Evolutionary conservation across 2,329 filamentous ascomycete species (phyloP).

Genomic region (Knufia petricola): DNA sequence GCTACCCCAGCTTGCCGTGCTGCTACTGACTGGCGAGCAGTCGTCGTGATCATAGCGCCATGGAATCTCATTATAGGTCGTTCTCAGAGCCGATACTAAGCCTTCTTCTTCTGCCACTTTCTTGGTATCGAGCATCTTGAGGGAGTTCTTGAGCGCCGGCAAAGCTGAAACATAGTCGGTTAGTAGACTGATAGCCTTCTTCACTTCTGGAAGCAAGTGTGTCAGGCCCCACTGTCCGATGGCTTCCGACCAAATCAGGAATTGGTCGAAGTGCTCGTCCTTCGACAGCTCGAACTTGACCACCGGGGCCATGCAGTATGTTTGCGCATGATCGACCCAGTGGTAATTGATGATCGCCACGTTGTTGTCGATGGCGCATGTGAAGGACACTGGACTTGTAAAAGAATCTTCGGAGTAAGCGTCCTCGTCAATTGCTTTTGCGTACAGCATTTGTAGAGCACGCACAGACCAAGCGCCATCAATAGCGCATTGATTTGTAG

Average conservation of each 20-base stretch:
- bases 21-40: constrained; percentile 19
- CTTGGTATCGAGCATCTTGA: constrained; percentile 12
- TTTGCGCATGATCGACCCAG: constrained; percentile 21
- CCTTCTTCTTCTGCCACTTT: constrained; percentile 13
- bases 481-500: constrained; percentile 22
- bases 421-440: constrained; percentile 10
- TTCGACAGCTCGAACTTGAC: constrained; percentile 21
- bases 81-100: constrained; percentile 16
- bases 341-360: constrained; percentile 22
- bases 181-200: constrained; percentile 16
- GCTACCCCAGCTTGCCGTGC: constrained; percentile 21
- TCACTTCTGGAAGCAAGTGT: constrained; percentile 18
- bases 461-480: constrained; percentile 22
- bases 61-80: constrained; percentile 18
- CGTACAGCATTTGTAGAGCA: constrained; percentile 20
- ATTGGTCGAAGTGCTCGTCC: constrained; percentile 19
- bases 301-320: constrained; percentile 22
- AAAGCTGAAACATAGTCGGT: constrained; percentile 2
- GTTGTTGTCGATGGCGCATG: constrained; percentile 20
- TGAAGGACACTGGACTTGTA: constrained; percentile 17
- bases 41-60: constrained; percentile 21
- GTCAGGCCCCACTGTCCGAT: constrained; percentile 20
- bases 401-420: background rate
- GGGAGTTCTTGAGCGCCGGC: background rate
- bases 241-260: constrained; percentile 19